Percentiles rank a stretch among this genome's conserved stretches.
phyloP scores from a whole-genome alignment of 75 land plant genomes.

The Chamaecyparis obtusa region DNA sequence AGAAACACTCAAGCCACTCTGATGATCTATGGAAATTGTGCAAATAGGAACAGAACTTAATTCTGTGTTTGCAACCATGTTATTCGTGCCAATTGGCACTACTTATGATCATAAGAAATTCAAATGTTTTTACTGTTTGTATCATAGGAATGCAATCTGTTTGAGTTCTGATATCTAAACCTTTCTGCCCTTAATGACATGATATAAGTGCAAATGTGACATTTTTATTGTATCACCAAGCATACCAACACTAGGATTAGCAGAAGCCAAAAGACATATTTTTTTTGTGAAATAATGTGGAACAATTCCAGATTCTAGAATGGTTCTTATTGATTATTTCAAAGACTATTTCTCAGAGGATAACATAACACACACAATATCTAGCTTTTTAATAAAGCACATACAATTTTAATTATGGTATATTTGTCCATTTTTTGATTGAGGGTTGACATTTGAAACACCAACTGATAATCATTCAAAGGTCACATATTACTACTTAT shows the following conservation, averaged over 20 bases:
- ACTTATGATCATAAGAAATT: too few relatives aligned
- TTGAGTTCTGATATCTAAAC: too few relatives aligned
- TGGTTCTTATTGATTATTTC: neutral
- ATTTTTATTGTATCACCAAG: too few relatives aligned
- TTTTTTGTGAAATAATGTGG: too few relatives aligned
- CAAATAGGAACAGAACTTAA: neutral
- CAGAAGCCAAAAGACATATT: too few relatives aligned
- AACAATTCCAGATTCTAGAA: neutral
- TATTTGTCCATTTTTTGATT: neutral
- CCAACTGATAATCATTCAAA: neutral
- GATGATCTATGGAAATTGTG: neutral
- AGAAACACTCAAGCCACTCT: neutral
- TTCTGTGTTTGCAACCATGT: neutral
- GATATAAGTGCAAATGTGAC: too few relatives aligned
- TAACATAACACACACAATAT: neutral
- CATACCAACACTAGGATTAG: too few relatives aligned
- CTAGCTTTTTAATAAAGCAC: neutral
- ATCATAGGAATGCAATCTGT: too few relatives aligned
- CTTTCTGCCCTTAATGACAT: too few relatives aligned
- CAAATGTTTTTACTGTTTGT: too few relatives aligned
- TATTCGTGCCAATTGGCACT: neutral
- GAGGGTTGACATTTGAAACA: neutral
- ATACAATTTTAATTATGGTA: neutral
- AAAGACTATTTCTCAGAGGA: neutral
- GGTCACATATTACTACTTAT: neutral